Evolutionary conservation across 257 asterid species (phyloP).

Genomic region (Nicotiana otophora): DNA sequence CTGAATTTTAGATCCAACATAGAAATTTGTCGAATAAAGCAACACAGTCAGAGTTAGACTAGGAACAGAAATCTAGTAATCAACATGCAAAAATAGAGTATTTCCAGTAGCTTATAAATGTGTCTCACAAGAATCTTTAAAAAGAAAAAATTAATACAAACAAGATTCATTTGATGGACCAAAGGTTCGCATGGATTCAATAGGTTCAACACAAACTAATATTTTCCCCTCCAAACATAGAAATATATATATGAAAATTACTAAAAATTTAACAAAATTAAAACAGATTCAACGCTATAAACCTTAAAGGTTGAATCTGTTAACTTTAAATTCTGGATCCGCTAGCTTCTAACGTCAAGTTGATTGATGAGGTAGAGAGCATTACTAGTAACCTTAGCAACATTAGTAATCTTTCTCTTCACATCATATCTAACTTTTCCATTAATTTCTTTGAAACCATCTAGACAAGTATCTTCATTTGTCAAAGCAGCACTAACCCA

Average conservation of each 20-base stretch:
- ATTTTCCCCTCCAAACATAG: not conserved
- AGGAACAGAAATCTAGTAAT: no score
- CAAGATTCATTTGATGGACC: no score
- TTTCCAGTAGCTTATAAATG: no score
- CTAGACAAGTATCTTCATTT: constrained; percentile 86
- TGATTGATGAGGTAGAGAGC: constrained; percentile 71
- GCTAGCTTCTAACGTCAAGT: constrained; percentile 17
- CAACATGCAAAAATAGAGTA: no score
- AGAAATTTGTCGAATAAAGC: no score
- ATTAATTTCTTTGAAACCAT: constrained; percentile 66
- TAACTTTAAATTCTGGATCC: not conserved
- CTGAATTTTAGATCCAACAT: no score
- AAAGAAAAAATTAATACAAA: no score
- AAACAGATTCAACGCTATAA: not conserved
- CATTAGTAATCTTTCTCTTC: constrained; percentile 44
- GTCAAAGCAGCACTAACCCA: constrained; percentile 95
- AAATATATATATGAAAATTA: not conserved
- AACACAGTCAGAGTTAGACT: no score
- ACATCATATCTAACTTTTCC: constrained; percentile 57
- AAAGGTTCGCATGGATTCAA: no score
- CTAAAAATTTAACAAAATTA: not conserved
- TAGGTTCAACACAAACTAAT: no score
- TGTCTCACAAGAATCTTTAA: no score
- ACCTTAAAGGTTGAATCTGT: not conserved
- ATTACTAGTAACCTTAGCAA: constrained; percentile 81